Base-by-base conservation (phyloP, 2,329 filamentous ascomycete species). In the Sarocladium oryzae region DNA sequence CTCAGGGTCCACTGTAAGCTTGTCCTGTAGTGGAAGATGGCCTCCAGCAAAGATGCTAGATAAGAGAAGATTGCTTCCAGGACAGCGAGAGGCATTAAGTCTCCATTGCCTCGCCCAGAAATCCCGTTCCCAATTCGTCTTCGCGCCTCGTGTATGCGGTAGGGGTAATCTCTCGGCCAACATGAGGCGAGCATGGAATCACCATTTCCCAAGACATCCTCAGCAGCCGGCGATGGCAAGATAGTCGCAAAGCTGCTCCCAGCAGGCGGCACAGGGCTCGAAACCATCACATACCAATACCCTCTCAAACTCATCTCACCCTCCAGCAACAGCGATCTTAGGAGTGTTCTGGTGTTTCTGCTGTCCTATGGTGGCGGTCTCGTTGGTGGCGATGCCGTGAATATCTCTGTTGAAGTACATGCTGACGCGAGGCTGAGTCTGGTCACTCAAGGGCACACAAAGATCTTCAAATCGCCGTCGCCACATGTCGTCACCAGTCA, bases 291-390 rank as follows among this genome's bases (percentile, higher is more conserved):
- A 32, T 97, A 95, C 65, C 89, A 95, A 66, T 99, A 97, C 62
- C 93, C 93, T 1, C 77, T 99, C 43, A 99, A 99, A 68, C 79
- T 99, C 52, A 88, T 99, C 55, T 86, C 90, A 0, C 89, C 92
- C 1, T 78, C 84, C 13, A 81, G 86, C 10, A 74, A 84, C 5
- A 75, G 78, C 45, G 73, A 79, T 36, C 77, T 84, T 52, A 76
- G 78, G 56, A 88, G 88, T 52, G 78, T 90, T 8, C 81, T 93
- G 28, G 84, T 96, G 36, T 97, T 96, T 64, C 77, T 97, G 33
- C 78, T 99, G 46, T 96, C 91, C 1, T 99, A 97, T 64, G 93
- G 93, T 48, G 93, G 93, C 38, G 93, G 93, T 2, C 81, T 99
- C 13, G 88, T 99, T 2, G 88, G 86, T 11, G 90, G 91, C 37